Evolutionary conservation across 352 stramenopile species (phyloP).

Genomic region (Hyaloperonospora arabidopsidis): DNA sequence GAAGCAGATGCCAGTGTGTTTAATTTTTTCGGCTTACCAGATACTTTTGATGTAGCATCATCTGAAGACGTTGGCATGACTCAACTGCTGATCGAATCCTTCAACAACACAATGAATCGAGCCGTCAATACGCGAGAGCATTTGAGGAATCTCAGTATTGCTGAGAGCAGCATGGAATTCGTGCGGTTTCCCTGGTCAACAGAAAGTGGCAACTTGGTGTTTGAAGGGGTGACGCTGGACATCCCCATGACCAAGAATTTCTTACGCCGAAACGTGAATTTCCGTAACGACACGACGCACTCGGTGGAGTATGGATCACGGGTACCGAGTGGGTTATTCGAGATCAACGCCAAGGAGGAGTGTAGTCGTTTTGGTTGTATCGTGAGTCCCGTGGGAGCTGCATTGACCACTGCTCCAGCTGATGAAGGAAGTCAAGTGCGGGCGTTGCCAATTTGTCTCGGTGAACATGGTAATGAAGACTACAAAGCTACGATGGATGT

Average conservation of each 20-base stretch:
- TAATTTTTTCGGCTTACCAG: slow-evolving; percentile 15
- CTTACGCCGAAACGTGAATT: slow-evolving; percentile 27
- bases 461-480: slow-evolving; percentile 28
- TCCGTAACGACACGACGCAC: slow-evolving; percentile 31
- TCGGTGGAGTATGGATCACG: slow-evolving; percentile 27
- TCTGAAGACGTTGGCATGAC: slow-evolving; percentile 17
- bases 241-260: slow-evolving; percentile 31
- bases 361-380: slow-evolving; percentile 41
- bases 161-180: slow-evolving; percentile 30
- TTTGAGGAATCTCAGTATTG: slow-evolving; percentile 26
- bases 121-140: slow-evolving; percentile 23
- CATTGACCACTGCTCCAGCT: slow-evolving; percentile 22
- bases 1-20: slow-evolving; percentile 23
- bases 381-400: slow-evolving; percentile 31
- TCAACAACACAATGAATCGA: slow-evolving; percentile 20
- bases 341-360: slow-evolving; percentile 57
- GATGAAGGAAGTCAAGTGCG: slow-evolving; percentile 45
- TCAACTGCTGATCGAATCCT: slow-evolving; percentile 19
- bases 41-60: slow-evolving; percentile 10
- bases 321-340: slow-evolving; percentile 23
- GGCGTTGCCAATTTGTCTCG: slow-evolving; percentile 34
- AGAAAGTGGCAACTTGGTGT: slow-evolving; percentile 24
- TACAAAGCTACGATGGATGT: slow-evolving; percentile 27
- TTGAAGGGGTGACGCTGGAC: slow-evolving; percentile 41
- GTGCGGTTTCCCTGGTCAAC: slow-evolving; percentile 22